Percentiles rank a stretch among this genome's conserved stretches.
Evolutionary conservation across 805 yeast species (phyloP).

Genomic region (Metschnikowia proteae): DNA sequence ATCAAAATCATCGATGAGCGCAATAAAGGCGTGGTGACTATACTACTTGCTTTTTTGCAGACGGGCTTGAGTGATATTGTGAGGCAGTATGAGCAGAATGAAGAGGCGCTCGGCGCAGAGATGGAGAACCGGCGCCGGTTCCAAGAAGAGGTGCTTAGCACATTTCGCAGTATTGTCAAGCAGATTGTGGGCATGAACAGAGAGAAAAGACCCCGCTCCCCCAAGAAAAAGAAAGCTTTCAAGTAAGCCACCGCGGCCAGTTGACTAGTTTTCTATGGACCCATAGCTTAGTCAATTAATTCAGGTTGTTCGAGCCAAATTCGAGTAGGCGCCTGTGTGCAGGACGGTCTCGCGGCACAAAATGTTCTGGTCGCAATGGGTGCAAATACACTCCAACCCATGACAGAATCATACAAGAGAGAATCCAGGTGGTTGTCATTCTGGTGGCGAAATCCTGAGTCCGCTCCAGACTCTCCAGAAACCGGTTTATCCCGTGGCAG

Average conservation of each 20-base stretch:
- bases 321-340: neutral
- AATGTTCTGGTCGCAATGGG: slow-evolving; percentile 1
- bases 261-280: neutral
- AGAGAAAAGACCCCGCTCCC: slow-evolving; percentile 3
- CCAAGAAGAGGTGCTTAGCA: slow-evolving; percentile 14
- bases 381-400: slow-evolving; percentile 1
- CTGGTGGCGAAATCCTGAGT: neutral
- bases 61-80: slow-evolving; percentile 10
- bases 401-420: neutral
- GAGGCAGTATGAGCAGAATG: slow-evolving; percentile 10
- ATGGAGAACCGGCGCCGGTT: slow-evolving; percentile 12
- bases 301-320: neutral
- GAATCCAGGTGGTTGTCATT: neutral
- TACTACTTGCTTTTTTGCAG: slow-evolving; percentile 11
- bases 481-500: neutral
- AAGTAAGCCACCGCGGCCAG: neutral
- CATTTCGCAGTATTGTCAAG: slow-evolving; percentile 9
- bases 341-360: neutral
- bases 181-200: slow-evolving; percentile 10
- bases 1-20: slow-evolving; percentile 3
- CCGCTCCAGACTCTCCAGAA: neutral
- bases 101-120: slow-evolving; percentile 11
- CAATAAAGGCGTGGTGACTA: slow-evolving; percentile 2
- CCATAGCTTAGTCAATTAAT: neutral
- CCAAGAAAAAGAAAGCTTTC: neutral